Conservation (phyloP, 2,329 filamentous ascomycete genomes). For the Nothophoma quercina region DNA sequence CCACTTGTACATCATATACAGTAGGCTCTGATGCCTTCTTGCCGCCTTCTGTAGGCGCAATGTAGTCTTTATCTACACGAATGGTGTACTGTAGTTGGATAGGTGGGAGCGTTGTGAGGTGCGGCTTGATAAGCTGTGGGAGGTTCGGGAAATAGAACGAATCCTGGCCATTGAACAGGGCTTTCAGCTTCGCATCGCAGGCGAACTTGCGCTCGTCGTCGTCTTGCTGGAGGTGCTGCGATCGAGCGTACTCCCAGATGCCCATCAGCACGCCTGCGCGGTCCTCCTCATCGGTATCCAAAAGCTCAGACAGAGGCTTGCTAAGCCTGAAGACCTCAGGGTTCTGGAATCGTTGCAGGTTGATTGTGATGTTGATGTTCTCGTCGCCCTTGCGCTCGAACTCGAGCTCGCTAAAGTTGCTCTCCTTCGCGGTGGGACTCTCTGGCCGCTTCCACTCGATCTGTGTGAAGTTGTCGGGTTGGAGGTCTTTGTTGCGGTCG, state of each 20-base stretch:
- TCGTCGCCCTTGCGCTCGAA: slow-evolving; percentile 94
- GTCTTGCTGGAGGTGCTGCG: slow-evolving; percentile 87
- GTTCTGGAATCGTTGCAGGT: slow-evolving; percentile 81
- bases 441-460: slow-evolving; percentile 90
- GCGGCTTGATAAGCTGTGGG: slow-evolving; percentile 77
- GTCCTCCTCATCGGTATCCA: slow-evolving; percentile 87
- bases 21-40: slow-evolving; percentile 74
- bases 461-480: slow-evolving; percentile 66
- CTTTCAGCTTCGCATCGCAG: slow-evolving; percentile 82
- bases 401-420: slow-evolving; percentile 88
- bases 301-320: slow-evolving; percentile 78
- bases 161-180: slow-evolving; percentile 75
- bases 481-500: slow-evolving; percentile 67
- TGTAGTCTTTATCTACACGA: slow-evolving; percentile 74
- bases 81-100: slow-evolving; percentile 91
- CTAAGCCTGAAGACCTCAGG: slow-evolving; percentile 86
- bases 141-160: slow-evolving; percentile 86
- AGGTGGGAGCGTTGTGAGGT: slow-evolving; percentile 81
- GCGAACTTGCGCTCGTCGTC: slow-evolving; percentile 93
- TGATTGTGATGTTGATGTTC: slow-evolving; percentile 89
- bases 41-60: slow-evolving; percentile 69
- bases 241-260: slow-evolving; percentile 93
- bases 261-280: slow-evolving; percentile 88
- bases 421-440: slow-evolving; percentile 67
- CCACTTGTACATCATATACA: slow-evolving; percentile 87